These are phyloP conservation scores for Cryoendolithus antarcticus DNA, from an alignment of 2,329 filamentous ascomycete genomes.

Conservation along the genomic window DNA sequence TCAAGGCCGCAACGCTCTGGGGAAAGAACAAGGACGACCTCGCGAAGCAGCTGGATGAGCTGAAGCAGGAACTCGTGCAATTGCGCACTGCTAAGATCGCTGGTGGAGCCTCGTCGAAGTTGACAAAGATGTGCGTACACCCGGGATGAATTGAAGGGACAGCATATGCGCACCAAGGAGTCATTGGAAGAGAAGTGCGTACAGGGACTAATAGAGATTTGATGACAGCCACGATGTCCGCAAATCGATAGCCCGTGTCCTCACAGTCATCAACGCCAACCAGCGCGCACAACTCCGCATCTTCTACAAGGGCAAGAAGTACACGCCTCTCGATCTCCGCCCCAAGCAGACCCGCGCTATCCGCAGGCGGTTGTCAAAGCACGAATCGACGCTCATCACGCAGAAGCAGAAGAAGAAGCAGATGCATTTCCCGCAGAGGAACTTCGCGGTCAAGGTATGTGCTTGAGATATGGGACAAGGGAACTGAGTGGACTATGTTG, in stretches of 20 bases:
- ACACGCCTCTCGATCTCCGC: slow-evolving; percentile 95
- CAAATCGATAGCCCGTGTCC: slow-evolving; percentile 97
- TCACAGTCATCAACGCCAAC: slow-evolving; percentile 99
- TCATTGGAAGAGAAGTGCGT: slow-evolving; percentile 1
- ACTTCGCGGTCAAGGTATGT: slow-evolving; percentile 91
- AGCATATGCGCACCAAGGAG: neutral
- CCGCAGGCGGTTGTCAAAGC: slow-evolving; percentile 82
- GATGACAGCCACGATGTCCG: slow-evolving; percentile 79
- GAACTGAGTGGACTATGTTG: neutral
- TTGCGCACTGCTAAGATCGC: slow-evolving; percentile 98
- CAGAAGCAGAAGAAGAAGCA: slow-evolving; percentile 95
- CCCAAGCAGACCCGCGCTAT: slow-evolving; percentile 97
- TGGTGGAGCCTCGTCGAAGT: slow-evolving; percentile 82
- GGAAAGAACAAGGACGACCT: slow-evolving; percentile 99
- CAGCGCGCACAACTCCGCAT: slow-evolving; percentile 94
- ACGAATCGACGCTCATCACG: slow-evolving; percentile 73
- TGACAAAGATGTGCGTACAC: slow-evolving; percentile 79
- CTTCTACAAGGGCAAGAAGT: slow-evolving; percentile 99
- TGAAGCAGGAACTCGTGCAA: slow-evolving; percentile 93
- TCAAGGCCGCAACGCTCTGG: slow-evolving; percentile 96
- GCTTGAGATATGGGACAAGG: neutral
- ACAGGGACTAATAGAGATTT: slow-evolving; percentile 3
- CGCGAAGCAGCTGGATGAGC: slow-evolving; percentile 83
- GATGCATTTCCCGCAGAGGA: slow-evolving; percentile 95
- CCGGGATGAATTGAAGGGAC: neutral